A percentile compares a stretch with the other conserved stretches of the same genome.
phyloP scores from a whole-genome alignment of 805 yeast species.

The Isabelozyma heimii region DNA sequence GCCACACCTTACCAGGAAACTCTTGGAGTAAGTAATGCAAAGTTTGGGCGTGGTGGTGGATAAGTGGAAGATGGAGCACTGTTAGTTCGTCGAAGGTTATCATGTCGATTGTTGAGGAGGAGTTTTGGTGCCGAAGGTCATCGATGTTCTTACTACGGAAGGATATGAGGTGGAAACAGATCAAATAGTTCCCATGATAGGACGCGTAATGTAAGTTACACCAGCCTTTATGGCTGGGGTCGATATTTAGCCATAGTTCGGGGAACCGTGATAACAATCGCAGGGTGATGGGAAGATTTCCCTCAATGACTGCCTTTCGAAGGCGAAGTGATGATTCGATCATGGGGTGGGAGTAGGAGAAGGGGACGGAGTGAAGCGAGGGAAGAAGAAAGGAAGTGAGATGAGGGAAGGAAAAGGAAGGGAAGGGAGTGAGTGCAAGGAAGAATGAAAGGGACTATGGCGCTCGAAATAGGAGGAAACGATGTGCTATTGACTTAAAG shows the following conservation, averaged over 20 bases:
- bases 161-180: conserved; percentile 40
- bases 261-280: conserved; percentile 38
- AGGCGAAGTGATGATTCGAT: conserved; percentile 19
- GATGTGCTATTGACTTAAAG: no score
- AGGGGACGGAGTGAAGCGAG: neutral
- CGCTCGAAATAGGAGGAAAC: no score
- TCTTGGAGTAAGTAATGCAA: conserved; percentile 43
- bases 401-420: neutral
- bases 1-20: conserved; percentile 37
- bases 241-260: conserved; percentile 42
- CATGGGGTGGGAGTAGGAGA: neutral
- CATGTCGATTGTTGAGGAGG: conserved; percentile 23
- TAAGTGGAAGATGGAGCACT: conserved; percentile 34
- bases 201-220: conserved; percentile 41
- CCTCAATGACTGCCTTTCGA: conserved; percentile 36
- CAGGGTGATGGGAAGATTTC: conserved; percentile 37
- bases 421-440: no score
- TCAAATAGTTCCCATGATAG: conserved; percentile 38
- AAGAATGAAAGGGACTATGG: no score
- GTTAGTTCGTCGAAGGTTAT: conserved; percentile 34
- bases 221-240: conserved; percentile 36
- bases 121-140: conserved; percentile 1
- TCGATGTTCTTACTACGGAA: conserved; percentile 21
- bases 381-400: neutral
- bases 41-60: conserved; percentile 35